These are phyloP conservation scores for Kwoniella pini DNA, from an alignment of 768 basidiomycete species.

Conservation along the genomic window DNA sequence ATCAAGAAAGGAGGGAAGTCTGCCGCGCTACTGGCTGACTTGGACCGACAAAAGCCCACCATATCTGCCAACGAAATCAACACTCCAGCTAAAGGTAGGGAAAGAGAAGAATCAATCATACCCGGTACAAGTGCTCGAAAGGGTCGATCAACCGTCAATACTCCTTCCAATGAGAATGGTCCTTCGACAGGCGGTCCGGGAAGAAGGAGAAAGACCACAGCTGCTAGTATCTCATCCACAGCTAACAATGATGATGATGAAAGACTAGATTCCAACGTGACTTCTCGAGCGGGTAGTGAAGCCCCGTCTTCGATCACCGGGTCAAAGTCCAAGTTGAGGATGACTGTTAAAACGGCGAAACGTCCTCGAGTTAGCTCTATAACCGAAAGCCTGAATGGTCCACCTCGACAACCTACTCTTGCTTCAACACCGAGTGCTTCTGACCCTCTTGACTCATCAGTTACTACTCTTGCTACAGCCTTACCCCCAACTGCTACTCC, in stretches of 20 bases:
- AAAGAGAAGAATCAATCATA: slow-evolving; percentile 18
- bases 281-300: slow-evolving; percentile 28
- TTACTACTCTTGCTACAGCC: not conserved
- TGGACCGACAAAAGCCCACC: slow-evolving; percentile 37
- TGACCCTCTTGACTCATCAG: not conserved
- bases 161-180: not conserved
- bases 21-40: slow-evolving; percentile 36
- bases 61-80: slow-evolving; percentile 11
- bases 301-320: slow-evolving; percentile 10
- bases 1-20: slow-evolving; percentile 45
- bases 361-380: slow-evolving; percentile 35
- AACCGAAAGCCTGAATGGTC: not conserved
- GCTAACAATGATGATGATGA: slow-evolving; percentile 12
- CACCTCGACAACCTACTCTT: not conserved
- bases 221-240: not conserved
- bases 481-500: not conserved
- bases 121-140: slow-evolving; percentile 21
- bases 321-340: slow-evolving; percentile 25
- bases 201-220: slow-evolving; percentile 10
- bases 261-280: slow-evolving; percentile 8
- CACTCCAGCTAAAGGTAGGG: slow-evolving; percentile 22
- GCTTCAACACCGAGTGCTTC: not conserved
- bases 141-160: not conserved
- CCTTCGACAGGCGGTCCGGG: not conserved
- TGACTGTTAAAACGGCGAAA: slow-evolving; percentile 32